Base-by-base conservation (phyloP, 2,329 filamentous ascomycete species). In the Colletotrichum musae region DNA sequence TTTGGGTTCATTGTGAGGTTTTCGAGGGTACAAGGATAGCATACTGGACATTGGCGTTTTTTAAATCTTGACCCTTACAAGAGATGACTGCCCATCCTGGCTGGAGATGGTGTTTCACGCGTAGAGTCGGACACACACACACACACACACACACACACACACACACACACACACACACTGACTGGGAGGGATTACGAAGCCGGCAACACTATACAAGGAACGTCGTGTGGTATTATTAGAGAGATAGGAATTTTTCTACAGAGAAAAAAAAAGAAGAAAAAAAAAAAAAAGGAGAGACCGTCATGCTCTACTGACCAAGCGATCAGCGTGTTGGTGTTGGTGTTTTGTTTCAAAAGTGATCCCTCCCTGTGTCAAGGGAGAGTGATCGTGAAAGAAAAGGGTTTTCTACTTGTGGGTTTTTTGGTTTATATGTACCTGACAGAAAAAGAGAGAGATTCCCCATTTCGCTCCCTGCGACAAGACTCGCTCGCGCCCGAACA, bases 41-140 rank as follows among this genome's bases (percentile, higher is more conserved):
- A 69, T 69, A 59, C 48, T 32, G 66, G 61, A 65, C 41, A 69
- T 21, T 50, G 61, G 66, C 66, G 66, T 69, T 68, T 65, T 65
- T 65, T 41, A 50, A 39, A 6, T 48, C 50, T 48, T 48, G 32
- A 47, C 21, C 26, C 13, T 48, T 48, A 36, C 26, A 59, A 45
- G 36, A 48, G 18, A 24, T 36, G 51, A 16, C 41, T 18, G 16
- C 50, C 60, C 39, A 24, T 26, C 16, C 18, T 45, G 45, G 52
- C 24, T 39, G 47, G n/a, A 58, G 45, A 32, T n/a, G 56, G 21
- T 39, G 32, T 13, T 45, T 15, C 13, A 5, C 48, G 7, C 15
- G 13, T 26, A 12, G 16, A 43, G 7, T 1, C 39, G 39, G 39
- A 15, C 28, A 36, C 32, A 24, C 13, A 26, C 53, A 26, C 53